Base-by-base conservation (phyloP, 768 basidiomycete species). In the Hygrocybe coccinea region DNA sequence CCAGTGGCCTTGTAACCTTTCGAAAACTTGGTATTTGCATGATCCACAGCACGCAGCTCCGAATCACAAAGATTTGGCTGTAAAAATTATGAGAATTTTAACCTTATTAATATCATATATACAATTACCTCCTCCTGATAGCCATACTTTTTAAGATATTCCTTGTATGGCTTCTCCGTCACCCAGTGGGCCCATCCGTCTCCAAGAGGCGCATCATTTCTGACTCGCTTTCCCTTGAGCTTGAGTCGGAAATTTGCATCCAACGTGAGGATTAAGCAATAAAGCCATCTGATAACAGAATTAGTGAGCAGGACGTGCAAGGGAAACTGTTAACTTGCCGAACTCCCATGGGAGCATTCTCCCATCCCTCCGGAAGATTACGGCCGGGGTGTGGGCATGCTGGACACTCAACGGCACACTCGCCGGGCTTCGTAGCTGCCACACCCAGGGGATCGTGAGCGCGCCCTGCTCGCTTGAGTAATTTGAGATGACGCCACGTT, bases 211-310 rank as follows among this genome's bases (percentile, higher is more conserved):
- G 52, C 48, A 46, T 63, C 65, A 12, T 47, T 59, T 24, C 64
- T 15, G 68, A 70, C 1, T 64, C 62, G 19, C 57, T 59, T 37
- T 57, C 54, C 5, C 63, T 48, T 47, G n/a, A 36, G 46, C 50
- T 69, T 69, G 11, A 71, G 58, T 0, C 68, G 59, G 53, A 72
- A 74, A 58, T 71, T 71, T 1, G 68, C 63, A 49, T 72, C 68
- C 0, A 73, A 64, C 0, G 62, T 64, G 1, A 72, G 24, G 44
- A 69, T 68, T 3, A 61, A 34, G 2, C 34, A 35, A 50, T 67
- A 65, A 3, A 69, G 29, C 67, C 69, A 72, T 51, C 70, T 71
- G 36, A 36, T 17, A 50, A n/a, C 57, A 33, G 19, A 47, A 17
- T 21, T 49, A 14, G 36, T 29, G 4, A 14, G 35, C 5, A 34